Evolutionary conservation across 176 grass and related monocot species (phyloP).

Genomic region (Neostapfia colusana): DNA sequence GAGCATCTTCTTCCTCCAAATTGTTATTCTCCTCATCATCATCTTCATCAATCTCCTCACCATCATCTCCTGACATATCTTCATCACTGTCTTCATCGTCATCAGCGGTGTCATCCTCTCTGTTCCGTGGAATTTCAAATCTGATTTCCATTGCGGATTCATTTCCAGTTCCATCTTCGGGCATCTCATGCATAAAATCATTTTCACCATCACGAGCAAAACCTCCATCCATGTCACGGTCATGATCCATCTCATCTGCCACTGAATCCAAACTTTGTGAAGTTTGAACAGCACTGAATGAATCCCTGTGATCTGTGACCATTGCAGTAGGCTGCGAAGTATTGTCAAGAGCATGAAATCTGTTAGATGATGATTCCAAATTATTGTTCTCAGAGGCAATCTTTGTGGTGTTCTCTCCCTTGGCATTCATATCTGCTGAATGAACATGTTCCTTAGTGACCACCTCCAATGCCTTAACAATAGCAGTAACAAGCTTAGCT

Average conservation of each 20-base stretch:
- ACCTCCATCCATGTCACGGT: slow-evolving; percentile 61
- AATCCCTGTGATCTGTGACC: slow-evolving; percentile 65
- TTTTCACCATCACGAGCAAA: slow-evolving; percentile 74
- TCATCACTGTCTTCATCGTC: slow-evolving; percentile 79
- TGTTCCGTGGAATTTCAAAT: slow-evolving; percentile 78
- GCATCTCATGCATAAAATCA: slow-evolving; percentile 95
- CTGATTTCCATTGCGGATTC: slow-evolving; percentile 93
- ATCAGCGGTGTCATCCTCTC: slow-evolving; percentile 82
- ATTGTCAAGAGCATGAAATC: slow-evolving; percentile 69
- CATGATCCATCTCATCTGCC: slow-evolving; percentile 92
- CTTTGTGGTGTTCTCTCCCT: slow-evolving; percentile 63
- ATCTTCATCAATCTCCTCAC: slow-evolving; percentile 65
- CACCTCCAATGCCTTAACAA: slow-evolving; percentile 82
- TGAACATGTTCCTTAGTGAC: slow-evolving; percentile 94
- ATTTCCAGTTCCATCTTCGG: slow-evolving; percentile 71
- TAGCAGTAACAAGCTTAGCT: slow-evolving; percentile 79
- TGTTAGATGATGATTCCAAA: slow-evolving; percentile 47
- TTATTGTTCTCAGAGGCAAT: slow-evolving; percentile 56
- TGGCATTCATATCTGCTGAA: slow-evolving; percentile 61
- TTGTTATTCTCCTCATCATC: slow-evolving; percentile 76
- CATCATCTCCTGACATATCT: slow-evolving; percentile 76
- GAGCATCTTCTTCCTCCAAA: slow-evolving; percentile 80
- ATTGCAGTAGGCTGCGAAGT: slow-evolving; percentile 61
- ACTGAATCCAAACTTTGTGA: slow-evolving; percentile 70
- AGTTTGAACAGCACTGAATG: slow-evolving; percentile 60